These are phyloP conservation scores for Aspergillus sp. DNA, from an alignment of 2,329 filamentous ascomycete genomes.

Conservation along the genomic window DNA sequence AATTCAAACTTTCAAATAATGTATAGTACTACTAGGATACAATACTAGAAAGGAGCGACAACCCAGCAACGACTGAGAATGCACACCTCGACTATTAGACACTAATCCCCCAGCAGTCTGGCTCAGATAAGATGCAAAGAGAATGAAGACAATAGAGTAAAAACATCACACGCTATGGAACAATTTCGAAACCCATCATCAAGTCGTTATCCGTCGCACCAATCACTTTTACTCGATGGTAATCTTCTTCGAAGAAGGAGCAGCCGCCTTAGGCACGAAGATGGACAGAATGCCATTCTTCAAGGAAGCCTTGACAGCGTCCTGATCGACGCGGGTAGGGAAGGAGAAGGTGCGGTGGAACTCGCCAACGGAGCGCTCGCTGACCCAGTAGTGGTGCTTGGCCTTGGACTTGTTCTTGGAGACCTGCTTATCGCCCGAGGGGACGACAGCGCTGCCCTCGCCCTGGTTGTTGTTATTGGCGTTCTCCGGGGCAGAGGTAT, in stretches of 20 bases:
- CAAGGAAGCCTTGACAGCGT: constrained; percentile 61
- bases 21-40: background rate
- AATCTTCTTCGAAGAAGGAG: constrained; percentile 54
- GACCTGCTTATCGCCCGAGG: constrained; percentile 31
- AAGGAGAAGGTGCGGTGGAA: constrained; percentile 64
- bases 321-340: constrained; percentile 60
- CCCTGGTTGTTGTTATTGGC: constrained; percentile 29
- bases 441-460: constrained; percentile 28
- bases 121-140: background rate
- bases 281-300: constrained; percentile 63
- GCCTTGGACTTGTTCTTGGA: constrained; percentile 17
- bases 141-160: background rate
- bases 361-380: constrained; percentile 60
- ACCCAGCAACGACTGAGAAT: background rate
- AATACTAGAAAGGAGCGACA: background rate
- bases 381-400: constrained; percentile 59
- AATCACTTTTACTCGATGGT: constrained; percentile 52
- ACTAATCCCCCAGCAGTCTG: background rate
- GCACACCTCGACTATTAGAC: background rate
- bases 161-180: background rate
- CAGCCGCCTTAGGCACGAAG: constrained; percentile 58
- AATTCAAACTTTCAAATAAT: background rate
- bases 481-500: constrained; percentile 29
- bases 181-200: background rate
- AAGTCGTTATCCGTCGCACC: background rate